Conservation (phyloP, 257 asterid species). For the Nicotiana benthamiana region DNA sequence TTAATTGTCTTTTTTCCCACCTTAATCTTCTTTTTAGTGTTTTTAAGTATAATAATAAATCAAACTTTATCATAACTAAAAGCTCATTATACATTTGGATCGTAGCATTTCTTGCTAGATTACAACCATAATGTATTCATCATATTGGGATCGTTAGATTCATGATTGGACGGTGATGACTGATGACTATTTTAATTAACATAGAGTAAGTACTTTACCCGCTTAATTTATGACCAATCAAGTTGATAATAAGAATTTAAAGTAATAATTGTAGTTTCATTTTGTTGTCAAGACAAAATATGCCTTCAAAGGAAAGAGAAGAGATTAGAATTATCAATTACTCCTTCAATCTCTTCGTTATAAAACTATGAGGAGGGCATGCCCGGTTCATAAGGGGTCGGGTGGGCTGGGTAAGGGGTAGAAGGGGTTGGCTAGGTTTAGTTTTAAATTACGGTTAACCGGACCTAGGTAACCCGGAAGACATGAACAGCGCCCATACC, state of each 20-base stretch:
- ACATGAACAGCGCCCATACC: too few relatives aligned
- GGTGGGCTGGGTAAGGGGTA: too few relatives aligned
- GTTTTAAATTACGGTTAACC: too few relatives aligned
- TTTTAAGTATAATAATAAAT: background rate
- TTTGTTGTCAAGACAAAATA: background rate
- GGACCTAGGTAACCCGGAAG: too few relatives aligned
- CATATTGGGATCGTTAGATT: slow-evolving; percentile 23
- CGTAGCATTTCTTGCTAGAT: slow-evolving; percentile 28
- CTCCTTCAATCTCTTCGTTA: background rate
- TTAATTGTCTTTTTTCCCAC: background rate
- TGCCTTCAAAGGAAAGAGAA: slow-evolving; percentile 14
- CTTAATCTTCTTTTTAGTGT: slow-evolving; percentile 1
- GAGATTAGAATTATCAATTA: background rate
- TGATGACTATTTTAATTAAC: slow-evolving; percentile 23
- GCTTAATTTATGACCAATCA: slow-evolving; percentile 14
- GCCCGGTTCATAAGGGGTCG: too few relatives aligned
- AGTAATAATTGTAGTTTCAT: background rate
- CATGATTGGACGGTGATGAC: slow-evolving; percentile 34
- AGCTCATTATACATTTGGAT: slow-evolving; percentile 14
- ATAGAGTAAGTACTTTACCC: slow-evolving; percentile 15
- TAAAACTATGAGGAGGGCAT: too few relatives aligned
- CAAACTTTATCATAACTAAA: background rate
- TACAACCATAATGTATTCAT: slow-evolving; percentile 26
- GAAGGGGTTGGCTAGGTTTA: too few relatives aligned
- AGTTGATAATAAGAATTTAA: background rate